These are phyloP conservation scores for Backusella macrospora DNA, from an alignment of 192 early-diverging fungal species.

Conservation along the genomic window DNA sequence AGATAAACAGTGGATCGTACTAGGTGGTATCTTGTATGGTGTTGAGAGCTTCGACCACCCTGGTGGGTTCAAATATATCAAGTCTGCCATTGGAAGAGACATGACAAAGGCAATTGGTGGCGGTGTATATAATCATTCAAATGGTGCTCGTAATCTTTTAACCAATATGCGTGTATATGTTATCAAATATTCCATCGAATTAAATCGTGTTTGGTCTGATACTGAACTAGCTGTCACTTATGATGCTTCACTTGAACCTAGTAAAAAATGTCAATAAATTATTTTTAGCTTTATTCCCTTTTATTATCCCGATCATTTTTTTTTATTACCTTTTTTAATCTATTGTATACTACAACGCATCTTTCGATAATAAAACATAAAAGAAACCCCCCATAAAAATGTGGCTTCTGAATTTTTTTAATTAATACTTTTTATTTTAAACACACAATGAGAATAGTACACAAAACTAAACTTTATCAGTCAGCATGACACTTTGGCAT, in stretches of 20 bases:
- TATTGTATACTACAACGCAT: not conserved
- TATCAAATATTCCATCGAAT: slow-evolving; percentile 49
- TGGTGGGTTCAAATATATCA: slow-evolving; percentile 77
- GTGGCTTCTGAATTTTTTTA: not conserved
- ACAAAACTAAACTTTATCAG: slow-evolving; percentile 8
- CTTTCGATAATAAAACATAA: not conserved
- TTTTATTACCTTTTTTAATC: not conserved
- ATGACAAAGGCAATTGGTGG: slow-evolving; percentile 86
- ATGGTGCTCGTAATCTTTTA: slow-evolving; percentile 85
- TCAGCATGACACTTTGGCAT: not conserved
- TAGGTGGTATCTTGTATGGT: slow-evolving; percentile 84
- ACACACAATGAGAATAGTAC: not conserved
- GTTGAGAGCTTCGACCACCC: slow-evolving; percentile 86
- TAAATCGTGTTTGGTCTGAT: slow-evolving; percentile 6
- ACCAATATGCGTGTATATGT: slow-evolving; percentile 71
- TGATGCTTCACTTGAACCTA: slow-evolving; percentile 2
- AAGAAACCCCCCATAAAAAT: not conserved
- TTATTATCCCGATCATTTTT: not conserved
- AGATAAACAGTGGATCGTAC: slow-evolving; percentile 73
- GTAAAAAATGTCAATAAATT: not conserved
- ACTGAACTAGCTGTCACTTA: slow-evolving; percentile 6
- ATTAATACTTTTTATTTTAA: not conserved
- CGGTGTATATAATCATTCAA: slow-evolving; percentile 87
- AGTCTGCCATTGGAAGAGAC: slow-evolving; percentile 79
- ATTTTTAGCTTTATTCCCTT: not conserved